Evolutionary conservation across 129 eudicot genomes (phyloP), one percentile per base, ranked within the genome.

Genomic region (Deinandra increscens): DNA sequence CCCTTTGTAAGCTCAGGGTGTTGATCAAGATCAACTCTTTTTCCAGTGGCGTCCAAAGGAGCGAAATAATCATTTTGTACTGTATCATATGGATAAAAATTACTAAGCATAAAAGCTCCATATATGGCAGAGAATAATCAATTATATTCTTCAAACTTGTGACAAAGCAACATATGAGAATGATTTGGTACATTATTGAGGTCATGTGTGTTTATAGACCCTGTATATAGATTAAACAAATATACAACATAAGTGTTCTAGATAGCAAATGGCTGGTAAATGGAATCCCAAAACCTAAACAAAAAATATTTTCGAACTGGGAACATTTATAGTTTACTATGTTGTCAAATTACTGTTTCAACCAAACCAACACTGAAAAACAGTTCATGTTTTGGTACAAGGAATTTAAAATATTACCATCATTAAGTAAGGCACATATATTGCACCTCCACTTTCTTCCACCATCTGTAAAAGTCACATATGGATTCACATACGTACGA

Each of bases 371-470:
- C 44, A 37, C 31, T 67, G 45, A 38, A 19, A 29, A 50, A 37
- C 19, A 53, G 66, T 39, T 55, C 73, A 51, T 39, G 33, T 29
- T 54, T 9, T 41, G 31, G 66, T 53, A 65, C 31, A 64, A 66
- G 71, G 56, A 70, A 38, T 36, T 74, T 9, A 80, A 43, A 72
- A 46, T 48, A 31, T 77, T 93, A 93, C 99, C 99, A 75, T 93
- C 99, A 77, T 93, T 93, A 66, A 93, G 95, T 79, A 87, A 83
- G 60, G 99, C 87, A 74, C 99, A 93, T 66, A 93, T 86, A 75
- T 93, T 93, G 88, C 99, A 93, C 37, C 86, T 85, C 99, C 99
- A 93, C 85, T 93, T 93, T 74, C 95, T 93, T 82, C 99, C 99
- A 78, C 85, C 81, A 69, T 93, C 99, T 43, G 95, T 81, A 70